Base-by-base conservation (phyloP, 2,329 filamentous ascomycete genomes). In the Fonsecaea erecta region DNA sequence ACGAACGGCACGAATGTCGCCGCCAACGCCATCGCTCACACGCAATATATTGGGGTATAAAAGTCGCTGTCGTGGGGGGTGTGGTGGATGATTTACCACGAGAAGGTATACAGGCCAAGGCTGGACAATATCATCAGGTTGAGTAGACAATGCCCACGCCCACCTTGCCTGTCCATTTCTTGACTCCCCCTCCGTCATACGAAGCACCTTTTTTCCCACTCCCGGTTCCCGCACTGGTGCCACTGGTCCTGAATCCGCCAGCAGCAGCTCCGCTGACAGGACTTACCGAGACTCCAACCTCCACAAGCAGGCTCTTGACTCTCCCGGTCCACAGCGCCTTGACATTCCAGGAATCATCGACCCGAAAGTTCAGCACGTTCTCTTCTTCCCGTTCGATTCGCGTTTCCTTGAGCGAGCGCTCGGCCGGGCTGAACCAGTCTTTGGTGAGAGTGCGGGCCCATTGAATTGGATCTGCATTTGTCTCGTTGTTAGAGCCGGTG, bases 281-380 rank as follows among this genome's bases (percentile, higher is more conserved):
- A 75, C 96, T 93, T 62, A 99, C 87, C 57, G 88, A 91, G 63
- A 92, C 92, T 9, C 95, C 95, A 48, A 97, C 83, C 72, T 92
- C 96, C 76, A 98, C 96, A 63, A 99, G 84, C 65, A 99, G 81
- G 71, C 96, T 94, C 80, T 98, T 97, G 65, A 96, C 86, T 61
- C 93, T 85, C 1, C 94, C 93, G 76, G 98, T 94, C 94, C 95
- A 99, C 24, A 98, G 79, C 57, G 98, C 77, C 0, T 93, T 91
- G 60, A 97, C 87, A 69, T 89, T 89, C 80, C 92, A 88, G 71
- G 93, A 90, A 80, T 97, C 93, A 75, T 97, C 93, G 59, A 98
- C 83, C 56, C 91, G 86, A 52, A 93, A 90, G 78, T 98, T 99
- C 70, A 99, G 79, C 34, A 98, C 93, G 6, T 93, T 94, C 34